Evolutionary conservation across 2,329 filamentous ascomycete genomes (phyloP).

Genomic region (Colletotrichum sp.): DNA sequence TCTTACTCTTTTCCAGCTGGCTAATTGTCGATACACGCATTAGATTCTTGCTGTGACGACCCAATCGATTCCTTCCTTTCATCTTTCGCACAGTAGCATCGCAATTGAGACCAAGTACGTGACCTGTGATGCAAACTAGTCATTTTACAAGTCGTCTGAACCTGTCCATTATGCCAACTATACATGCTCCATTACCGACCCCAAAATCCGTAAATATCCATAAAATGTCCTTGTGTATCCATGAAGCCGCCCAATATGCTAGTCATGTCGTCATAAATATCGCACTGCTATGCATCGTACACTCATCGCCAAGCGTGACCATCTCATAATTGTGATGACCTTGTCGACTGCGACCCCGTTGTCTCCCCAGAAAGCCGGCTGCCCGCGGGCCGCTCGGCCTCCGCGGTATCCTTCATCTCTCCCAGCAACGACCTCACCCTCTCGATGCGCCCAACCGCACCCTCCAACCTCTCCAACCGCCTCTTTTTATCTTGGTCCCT

Average conservation of each 20-base stretch:
- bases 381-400: not conserved
- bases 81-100: not conserved
- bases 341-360: not conserved
- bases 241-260: not conserved
- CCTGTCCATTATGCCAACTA: not conserved
- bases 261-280: slow-evolving; percentile 13
- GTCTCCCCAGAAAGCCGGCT: not conserved
- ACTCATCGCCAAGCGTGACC: not conserved
- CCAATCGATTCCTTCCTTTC: not conserved
- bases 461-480: slow-evolving; percentile 73
- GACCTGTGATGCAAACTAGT: not conserved
- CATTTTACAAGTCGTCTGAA: not conserved
- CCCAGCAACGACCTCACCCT: slow-evolving; percentile 68
- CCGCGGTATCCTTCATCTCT: slow-evolving; percentile 24
- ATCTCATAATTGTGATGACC: not conserved
- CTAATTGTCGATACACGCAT: not conserved
- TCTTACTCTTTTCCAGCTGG: not conserved
- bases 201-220: not conserved
- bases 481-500: slow-evolving; percentile 73
- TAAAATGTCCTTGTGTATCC: not conserved
- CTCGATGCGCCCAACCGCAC: slow-evolving; percentile 73
- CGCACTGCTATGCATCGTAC: not conserved
- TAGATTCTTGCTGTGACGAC: not conserved
- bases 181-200: not conserved
- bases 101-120: not conserved